Base-by-base conservation (phyloP, 2,329 filamentous ascomycete genomes). In the Blastomyces parvus region DNA sequence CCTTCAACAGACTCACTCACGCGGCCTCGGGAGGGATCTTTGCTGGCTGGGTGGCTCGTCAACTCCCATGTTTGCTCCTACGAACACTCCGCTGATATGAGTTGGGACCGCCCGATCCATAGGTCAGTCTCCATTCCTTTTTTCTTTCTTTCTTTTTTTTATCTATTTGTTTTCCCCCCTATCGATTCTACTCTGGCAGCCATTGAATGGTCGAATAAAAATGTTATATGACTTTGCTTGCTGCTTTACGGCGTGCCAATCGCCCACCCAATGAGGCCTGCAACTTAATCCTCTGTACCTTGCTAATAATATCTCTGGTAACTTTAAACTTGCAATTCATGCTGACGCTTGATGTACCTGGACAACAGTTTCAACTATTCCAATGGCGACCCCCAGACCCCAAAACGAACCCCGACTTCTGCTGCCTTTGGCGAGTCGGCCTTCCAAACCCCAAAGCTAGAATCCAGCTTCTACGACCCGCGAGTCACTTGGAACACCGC, bases 401-500 rank as follows among this genome's bases (percentile, higher is more conserved):
- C 77, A 9, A 79, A 77, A 62, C 77, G 74, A 70, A 79, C 77
- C 60, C 77, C 77, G 40, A 75, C 74, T 13, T 73, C 75, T 50
- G 68, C 72, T 55, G 69, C 72, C 44, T 76, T 77, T 55, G 74
- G 73, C 63, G 72, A 77, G 64, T 65, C 70, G 52, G 68, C 77
- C 60, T 78, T 79, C 63, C 76, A 77, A 48, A 79, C 77, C 30
- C 77, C 78, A 27, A 79, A 78, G 67, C 75, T 79, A 66, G 77
- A 79, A 67, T 78, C 76, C 14, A 78, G 76, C 67, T 79, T 79
- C 67, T 78, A 77, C 67, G 77, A 79, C 64, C 75, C 77, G 42
- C 72, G 75, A 63, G 75, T 79, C 61, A 79, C 77, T 62, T 79
- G 77, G 77, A 76, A 78, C 65, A 78, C 77, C 56, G 74, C 77